A percentile compares a stretch with the other conserved stretches of the same genome.
Evolutionary conservation across 306 rosid genomes (phyloP).

Genomic region (Inga oerstediana): DNA sequence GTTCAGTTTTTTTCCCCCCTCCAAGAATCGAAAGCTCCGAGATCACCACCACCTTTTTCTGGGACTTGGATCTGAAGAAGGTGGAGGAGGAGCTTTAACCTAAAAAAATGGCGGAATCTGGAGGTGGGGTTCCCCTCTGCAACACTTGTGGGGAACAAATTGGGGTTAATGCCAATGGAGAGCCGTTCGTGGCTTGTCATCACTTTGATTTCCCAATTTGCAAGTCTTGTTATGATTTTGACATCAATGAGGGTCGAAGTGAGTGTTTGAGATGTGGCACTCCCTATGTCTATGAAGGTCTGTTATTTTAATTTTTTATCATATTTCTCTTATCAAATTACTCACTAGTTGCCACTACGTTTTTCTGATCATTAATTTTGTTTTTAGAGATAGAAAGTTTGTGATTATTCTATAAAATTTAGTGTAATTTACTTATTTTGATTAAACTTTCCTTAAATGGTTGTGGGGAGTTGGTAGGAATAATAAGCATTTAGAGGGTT

Average conservation of each 20-base stretch:
- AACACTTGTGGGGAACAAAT: conserved; percentile 79
- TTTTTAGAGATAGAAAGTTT: not conserved
- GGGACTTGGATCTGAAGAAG: conserved; percentile 4
- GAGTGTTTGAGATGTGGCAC: conserved; percentile 71
- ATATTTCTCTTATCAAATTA: not conserved
- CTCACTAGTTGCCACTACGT: not conserved
- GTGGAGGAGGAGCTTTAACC: conserved; percentile 6
- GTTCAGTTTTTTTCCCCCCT: too few relatives aligned
- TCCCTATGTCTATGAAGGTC: conserved; percentile 70
- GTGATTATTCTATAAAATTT: not conserved
- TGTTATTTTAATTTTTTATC: not conserved
- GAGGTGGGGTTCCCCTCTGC: conserved; percentile 56
- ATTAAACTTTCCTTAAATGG: not conserved
- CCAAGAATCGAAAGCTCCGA: too few relatives aligned
- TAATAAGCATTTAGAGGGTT: not conserved
- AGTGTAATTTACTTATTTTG: not conserved
- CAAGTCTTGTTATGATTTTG: conserved; percentile 66
- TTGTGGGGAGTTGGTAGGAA: not conserved
- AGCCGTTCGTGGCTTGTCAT: conserved; percentile 75
- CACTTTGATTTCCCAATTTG: conserved; percentile 77
- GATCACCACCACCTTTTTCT: not conserved
- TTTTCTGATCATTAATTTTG: not conserved
- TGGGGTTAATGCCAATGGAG: conserved; percentile 66
- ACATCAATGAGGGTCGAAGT: conserved; percentile 66
- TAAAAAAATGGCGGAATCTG: conserved; percentile 64